Base-by-base conservation (phyloP, 495 filamentous ascomycete species). In the Coniosporium apollinis region DNA sequence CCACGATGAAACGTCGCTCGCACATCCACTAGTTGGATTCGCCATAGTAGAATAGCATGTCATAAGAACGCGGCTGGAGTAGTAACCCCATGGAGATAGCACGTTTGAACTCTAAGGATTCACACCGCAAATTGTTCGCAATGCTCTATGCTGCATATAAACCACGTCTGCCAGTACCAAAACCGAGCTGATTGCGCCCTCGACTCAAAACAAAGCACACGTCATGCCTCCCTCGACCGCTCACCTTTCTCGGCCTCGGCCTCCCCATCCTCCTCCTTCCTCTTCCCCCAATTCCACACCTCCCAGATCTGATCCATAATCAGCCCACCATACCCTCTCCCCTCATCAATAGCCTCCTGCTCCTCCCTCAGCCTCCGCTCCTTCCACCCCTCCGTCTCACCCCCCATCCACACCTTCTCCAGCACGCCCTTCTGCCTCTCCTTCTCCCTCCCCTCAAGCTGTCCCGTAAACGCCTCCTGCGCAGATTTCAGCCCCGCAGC, bases 261-360 rank as follows among this genome's bases (percentile, higher is more conserved):
- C 19, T 51, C 46, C 14, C 42, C 25, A 10, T 47, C 38, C 20
- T 44, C 51, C 24, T 49, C 44, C 36, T 56, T 55, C 47, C 33
- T 48, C 50, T 58, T 54, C 11, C 52, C 64, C 65, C 65, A 67
- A 52, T 65, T 74, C 72, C 69, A 82, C 28, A 85, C 86, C 56
- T 93, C 82, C 65, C 67, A 74, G 28, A 92, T 69, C 67, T 87
- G 78, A 45, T 85, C 79, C 56, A 69, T 65, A 43, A 94, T 94
- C 57, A 94, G 58, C 47, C 71, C 75, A 11, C 70, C 71, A 65
- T 87, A 85, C 18, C 82, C 79, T 55, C 73, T 79, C 14, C 85
- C 86, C 38, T 78, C 70, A 46, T 76, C 73, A 49, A 86, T 44
- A 37, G 73, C 73, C 59, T 82, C 64, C 59, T 65, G 65, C 54